A percentile compares a stretch with the other conserved stretches of the same genome.
phyloP scores from a whole-genome alignment of 495 filamentous ascomycete species.

The Saxispiralis lemnorum region DNA sequence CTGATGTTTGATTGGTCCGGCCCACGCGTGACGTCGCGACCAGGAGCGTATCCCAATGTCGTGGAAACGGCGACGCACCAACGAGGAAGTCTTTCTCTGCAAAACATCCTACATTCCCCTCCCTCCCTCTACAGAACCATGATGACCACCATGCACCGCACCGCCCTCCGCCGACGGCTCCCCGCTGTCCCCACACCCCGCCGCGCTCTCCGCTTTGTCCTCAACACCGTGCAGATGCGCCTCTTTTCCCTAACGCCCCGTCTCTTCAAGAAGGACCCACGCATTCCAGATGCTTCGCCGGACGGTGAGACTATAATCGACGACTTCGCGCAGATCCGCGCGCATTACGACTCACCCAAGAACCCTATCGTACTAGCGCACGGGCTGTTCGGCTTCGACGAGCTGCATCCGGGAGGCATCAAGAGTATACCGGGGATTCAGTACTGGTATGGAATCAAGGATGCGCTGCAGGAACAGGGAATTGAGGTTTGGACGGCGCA shows the following conservation, averaged over 20 bases:
- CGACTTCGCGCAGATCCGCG: slow-evolving; percentile 55
- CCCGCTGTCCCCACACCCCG: background rate
- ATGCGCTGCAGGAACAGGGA: slow-evolving; percentile 52
- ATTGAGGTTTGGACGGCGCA: slow-evolving; percentile 65
- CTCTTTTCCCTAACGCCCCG: background rate
- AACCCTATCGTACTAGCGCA: slow-evolving; percentile 72
- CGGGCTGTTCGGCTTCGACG: slow-evolving; percentile 79
- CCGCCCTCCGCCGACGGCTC: slow-evolving; percentile 1
- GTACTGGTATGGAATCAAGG: slow-evolving; percentile 84
- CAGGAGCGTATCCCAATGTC: too few relatives aligned
- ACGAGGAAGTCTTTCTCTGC: too few relatives aligned
- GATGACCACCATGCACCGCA: slow-evolving; percentile 1
- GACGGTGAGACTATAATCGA: slow-evolving; percentile 50
- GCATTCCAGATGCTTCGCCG: slow-evolving; percentile 32
- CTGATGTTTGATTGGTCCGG: too few relatives aligned
- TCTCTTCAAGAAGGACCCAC: slow-evolving; percentile 31
- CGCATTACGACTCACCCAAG: slow-evolving; percentile 40
- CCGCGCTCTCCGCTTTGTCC: background rate
- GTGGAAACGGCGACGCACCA: too few relatives aligned
- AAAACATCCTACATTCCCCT: background rate
- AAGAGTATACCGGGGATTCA: slow-evolving; percentile 55
- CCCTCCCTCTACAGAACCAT: background rate
- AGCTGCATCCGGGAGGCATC: slow-evolving; percentile 50
- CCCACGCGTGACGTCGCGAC: too few relatives aligned
- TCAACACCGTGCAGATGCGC: background rate